These are phyloP conservation scores for Speleostelium caveatum DNA, from an alignment of 78 protist species.

Conservation along the genomic window DNA sequence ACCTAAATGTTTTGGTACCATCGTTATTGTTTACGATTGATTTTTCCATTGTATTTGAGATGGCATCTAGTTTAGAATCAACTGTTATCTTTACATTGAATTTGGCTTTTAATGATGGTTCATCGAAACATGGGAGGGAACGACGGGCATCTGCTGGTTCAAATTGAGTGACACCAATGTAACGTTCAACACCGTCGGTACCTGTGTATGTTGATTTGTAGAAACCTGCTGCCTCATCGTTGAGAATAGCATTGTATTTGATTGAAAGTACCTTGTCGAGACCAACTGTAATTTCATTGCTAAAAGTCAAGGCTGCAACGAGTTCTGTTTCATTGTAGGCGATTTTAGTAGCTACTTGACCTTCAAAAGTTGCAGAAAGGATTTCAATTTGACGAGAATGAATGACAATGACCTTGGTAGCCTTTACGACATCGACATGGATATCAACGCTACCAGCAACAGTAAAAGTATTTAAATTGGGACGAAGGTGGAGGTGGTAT, in stretches of 20 bases:
- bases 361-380: not conserved
- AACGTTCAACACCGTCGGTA: constrained; percentile 62
- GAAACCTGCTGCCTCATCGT: constrained; percentile 79
- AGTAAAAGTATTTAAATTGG: constrained; percentile 70
- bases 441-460: constrained; percentile 72
- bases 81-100: constrained; percentile 72
- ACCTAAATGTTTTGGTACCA: not conserved
- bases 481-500: constrained; percentile 68
- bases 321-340: constrained; percentile 15
- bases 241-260: constrained; percentile 39
- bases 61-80: not conserved
- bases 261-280: not conserved
- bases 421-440: not conserved
- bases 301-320: constrained; percentile 22
- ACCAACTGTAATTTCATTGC: constrained; percentile 4
- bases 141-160: constrained; percentile 93
- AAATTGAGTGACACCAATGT: constrained; percentile 92
- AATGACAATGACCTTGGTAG: constrained; percentile 35
- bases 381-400: constrained; percentile 55
- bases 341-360: not conserved
- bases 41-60: constrained; percentile 46
- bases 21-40: not conserved
- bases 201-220: constrained; percentile 57
- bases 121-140: constrained; percentile 93
- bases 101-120: constrained; percentile 90